phyloP scores from a whole-genome alignment of 768 basidiomycete species.

The Tricholoma saponaceum region DNA sequence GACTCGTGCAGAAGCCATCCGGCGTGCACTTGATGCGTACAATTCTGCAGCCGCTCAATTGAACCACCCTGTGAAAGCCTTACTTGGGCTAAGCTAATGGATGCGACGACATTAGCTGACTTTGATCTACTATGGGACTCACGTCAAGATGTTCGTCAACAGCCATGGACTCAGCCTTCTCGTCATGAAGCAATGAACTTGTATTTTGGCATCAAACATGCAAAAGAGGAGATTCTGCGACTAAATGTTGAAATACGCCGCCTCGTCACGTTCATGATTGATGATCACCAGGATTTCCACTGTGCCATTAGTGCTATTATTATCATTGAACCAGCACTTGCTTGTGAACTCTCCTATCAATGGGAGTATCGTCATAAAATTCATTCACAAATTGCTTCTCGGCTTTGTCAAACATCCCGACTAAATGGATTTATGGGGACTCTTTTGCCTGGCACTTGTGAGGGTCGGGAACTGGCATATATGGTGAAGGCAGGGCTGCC shows the following conservation, averaged over 20 bases:
- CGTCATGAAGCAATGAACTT: background rate
- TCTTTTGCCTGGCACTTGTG: background rate
- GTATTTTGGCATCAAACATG: constrained; percentile 1
- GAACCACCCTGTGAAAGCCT: background rate
- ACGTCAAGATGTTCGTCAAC: background rate
- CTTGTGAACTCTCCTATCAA: background rate
- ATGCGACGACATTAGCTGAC: background rate
- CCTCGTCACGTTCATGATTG: constrained; percentile 1
- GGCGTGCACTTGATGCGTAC: constrained; percentile 24
- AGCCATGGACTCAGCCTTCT: constrained; percentile 2
- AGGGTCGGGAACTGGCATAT: background rate
- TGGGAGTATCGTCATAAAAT: background rate
- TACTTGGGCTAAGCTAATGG: background rate
- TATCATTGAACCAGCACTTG: background rate
- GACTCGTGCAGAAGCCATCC: constrained; percentile 26
- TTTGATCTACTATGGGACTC: constrained; percentile 1
- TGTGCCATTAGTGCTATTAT: background rate
- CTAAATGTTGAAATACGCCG: constrained; percentile 1
- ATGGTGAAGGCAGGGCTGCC: background rate
- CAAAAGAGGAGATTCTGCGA: background rate
- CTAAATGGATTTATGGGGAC: background rate
- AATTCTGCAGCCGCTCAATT: constrained; percentile 21
- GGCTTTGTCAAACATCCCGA: background rate
- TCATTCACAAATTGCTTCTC: background rate
- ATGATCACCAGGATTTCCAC: background rate